Evolutionary conservation across 257 asterid genomes (phyloP).

Genomic region (Asclepias syriaca): DNA sequence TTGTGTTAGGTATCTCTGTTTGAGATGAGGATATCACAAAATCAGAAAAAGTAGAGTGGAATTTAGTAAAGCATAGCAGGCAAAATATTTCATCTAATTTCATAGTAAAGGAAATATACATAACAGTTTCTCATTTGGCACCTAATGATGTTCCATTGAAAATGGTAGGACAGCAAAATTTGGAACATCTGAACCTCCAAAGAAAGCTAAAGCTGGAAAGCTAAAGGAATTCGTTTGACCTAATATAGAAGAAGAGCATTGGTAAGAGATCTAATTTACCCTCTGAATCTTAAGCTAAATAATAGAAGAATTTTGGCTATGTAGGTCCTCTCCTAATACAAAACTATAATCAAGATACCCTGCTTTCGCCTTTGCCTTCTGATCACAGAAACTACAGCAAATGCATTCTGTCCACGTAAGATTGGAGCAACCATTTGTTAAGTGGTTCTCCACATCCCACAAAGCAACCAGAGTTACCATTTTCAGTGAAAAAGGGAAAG

Average conservation of each 20-base stretch:
- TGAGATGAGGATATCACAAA: no score
- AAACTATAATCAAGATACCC: conserved; percentile 20
- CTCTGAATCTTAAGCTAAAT: conserved; percentile 3
- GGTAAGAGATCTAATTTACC: conserved; percentile 10
- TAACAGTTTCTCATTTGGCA: neutral
- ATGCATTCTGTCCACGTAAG: conserved; percentile 94
- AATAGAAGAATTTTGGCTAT: neutral
- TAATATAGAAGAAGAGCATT: neutral
- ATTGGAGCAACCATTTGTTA: conserved; percentile 66
- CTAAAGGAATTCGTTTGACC: neutral
- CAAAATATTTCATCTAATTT: neutral
- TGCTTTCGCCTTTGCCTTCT: neutral
- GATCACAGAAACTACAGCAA: conserved; percentile 46
- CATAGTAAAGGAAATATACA: neutral
- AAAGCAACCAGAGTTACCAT: conserved; percentile 84
- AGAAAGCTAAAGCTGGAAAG: neutral
- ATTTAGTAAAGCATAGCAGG: neutral
- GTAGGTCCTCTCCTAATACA: conserved; percentile 21
- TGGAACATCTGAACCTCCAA: conserved; percentile 4
- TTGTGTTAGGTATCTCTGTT: no score
- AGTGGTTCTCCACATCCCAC: conserved; percentile 91
- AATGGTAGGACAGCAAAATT: conserved; percentile 2
- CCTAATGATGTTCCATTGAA: conserved; percentile 8
- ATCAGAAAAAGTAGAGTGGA: no score
- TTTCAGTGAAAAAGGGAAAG: conserved; percentile 67